Conservation (phyloP, 225 moss, liverwort and hornwort genomes). For the Takakia lepidozioides region DNA sequence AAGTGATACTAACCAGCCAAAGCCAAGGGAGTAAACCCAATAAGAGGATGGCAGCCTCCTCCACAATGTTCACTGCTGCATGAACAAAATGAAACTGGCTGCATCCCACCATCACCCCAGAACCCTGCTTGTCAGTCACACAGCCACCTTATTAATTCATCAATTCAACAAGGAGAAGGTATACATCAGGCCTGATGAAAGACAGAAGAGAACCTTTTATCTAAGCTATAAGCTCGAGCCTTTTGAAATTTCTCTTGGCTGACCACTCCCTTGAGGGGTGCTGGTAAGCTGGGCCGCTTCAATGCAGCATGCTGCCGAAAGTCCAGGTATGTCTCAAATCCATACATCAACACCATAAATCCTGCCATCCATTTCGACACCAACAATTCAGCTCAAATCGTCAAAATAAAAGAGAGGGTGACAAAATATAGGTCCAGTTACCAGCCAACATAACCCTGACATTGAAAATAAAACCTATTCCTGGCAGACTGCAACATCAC, state of each 20-base stretch:
- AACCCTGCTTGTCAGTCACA: no score
- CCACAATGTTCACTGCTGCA: slow-evolving; percentile 70
- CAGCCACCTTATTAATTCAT: not conserved
- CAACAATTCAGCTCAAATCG: not conserved
- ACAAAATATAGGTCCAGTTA: no score
- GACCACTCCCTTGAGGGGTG: slow-evolving; percentile 71
- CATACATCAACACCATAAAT: slow-evolving; percentile 92
- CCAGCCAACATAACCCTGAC: no score
- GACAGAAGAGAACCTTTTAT: slow-evolving; percentile 48
- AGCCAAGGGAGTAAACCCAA: slow-evolving; percentile 74
- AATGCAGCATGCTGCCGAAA: slow-evolving; percentile 78
- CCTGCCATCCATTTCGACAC: slow-evolving; percentile 27
- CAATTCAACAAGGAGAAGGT: slow-evolving; percentile 1
- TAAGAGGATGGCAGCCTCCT: slow-evolving; percentile 72
- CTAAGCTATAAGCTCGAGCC: slow-evolving; percentile 88
- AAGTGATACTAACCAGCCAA: slow-evolving; percentile 44
- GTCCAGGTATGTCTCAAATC: slow-evolving; percentile 94
- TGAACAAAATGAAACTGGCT: slow-evolving; percentile 88
- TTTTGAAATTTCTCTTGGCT: slow-evolving; percentile 90
- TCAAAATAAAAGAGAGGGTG: no score
- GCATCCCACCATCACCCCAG: slow-evolving; percentile 4
- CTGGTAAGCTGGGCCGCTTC: slow-evolving; percentile 58
- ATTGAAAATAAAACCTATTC: no score
- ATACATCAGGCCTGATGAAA: no score
- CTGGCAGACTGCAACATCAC: no score